A percentile compares a stretch with the other conserved stretches of the same genome.
Conservation (phyloP, 2,329 filamentous ascomycete species). For the Fusarium acutatum region DNA sequence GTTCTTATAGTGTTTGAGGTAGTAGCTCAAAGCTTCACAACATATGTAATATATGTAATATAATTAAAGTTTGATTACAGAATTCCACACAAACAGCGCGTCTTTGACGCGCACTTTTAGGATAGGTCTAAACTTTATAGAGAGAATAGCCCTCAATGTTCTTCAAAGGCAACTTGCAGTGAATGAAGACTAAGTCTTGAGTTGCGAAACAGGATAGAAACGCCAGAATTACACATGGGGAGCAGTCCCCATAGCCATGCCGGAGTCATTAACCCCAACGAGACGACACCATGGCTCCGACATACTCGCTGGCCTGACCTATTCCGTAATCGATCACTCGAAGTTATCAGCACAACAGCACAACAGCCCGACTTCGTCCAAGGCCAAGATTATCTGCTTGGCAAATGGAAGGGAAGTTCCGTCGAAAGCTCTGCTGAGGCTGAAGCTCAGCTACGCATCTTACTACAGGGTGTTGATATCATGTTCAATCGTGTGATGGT, state of each 20-base stretch:
- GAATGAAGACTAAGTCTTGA: too few relatives aligned
- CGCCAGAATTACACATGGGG: neutral
- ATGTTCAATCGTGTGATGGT: neutral
- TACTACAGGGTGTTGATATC: neutral
- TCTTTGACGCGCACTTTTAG: too few relatives aligned
- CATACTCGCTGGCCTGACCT: neutral
- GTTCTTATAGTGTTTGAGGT: too few relatives aligned
- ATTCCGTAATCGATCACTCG: neutral
- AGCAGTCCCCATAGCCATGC: neutral
- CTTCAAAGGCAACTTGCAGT: too few relatives aligned
- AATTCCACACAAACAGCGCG: too few relatives aligned
- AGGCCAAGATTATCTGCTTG: neutral
- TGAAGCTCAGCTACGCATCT: neutral
- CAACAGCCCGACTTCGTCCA: neutral
- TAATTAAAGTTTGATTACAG: too few relatives aligned
- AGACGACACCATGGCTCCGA: neutral
- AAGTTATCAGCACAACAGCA: neutral
- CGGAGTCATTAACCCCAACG: neutral
- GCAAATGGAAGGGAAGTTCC: neutral
- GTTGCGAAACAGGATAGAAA: neutral
- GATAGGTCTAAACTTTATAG: too few relatives aligned
- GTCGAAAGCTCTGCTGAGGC: neutral
- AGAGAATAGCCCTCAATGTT: neutral
- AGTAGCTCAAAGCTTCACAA: too few relatives aligned
- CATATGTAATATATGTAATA: too few relatives aligned